phyloP scores from a whole-genome alignment of 1,139 yeast species.

The Saccharomyces hybrid region DNA sequence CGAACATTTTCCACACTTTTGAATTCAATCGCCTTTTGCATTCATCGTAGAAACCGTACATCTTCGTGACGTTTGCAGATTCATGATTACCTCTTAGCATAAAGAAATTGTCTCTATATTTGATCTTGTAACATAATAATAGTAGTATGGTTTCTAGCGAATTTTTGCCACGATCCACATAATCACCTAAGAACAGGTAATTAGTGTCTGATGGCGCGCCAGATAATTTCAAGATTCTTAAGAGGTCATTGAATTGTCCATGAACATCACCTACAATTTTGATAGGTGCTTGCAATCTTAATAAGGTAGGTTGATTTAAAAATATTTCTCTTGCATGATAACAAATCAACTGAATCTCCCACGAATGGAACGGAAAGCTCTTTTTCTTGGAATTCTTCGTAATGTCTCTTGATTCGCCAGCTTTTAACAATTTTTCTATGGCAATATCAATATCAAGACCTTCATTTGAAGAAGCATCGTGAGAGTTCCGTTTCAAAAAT shows the following conservation, averaged over 20 bases:
- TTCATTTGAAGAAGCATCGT: constrained; percentile 25
- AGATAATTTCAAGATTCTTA: constrained; percentile 65
- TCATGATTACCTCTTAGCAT: constrained; percentile 82
- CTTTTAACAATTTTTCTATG: constrained; percentile 26
- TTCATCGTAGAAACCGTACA: constrained; percentile 83
- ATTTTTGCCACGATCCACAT: constrained; percentile 80
- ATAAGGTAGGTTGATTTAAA: constrained; percentile 65
- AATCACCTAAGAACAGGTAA: constrained; percentile 74
- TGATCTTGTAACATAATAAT: constrained; percentile 65
- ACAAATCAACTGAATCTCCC: constrained; percentile 60
- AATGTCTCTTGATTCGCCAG: constrained; percentile 18
- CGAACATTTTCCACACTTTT: constrained; percentile 66
- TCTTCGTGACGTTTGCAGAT: constrained; percentile 73
- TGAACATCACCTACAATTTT: constrained; percentile 84
- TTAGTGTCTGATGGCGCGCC: constrained; percentile 78
- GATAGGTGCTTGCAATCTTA: constrained; percentile 75
- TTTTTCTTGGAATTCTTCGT: constrained; percentile 5
- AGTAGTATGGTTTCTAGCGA: constrained; percentile 71
- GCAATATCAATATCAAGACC: constrained; percentile 29
- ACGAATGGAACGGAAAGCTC: constrained; percentile 35
- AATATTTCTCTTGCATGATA: constrained; percentile 62
- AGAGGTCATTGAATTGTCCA: constrained; percentile 72
- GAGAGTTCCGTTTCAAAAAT: constrained; percentile 26
- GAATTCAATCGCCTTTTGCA: constrained; percentile 63
- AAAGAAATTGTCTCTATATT: constrained; percentile 76